Base-by-base conservation (phyloP, 306 rosid genomes). In the Lithocarpus polystachyus region DNA sequence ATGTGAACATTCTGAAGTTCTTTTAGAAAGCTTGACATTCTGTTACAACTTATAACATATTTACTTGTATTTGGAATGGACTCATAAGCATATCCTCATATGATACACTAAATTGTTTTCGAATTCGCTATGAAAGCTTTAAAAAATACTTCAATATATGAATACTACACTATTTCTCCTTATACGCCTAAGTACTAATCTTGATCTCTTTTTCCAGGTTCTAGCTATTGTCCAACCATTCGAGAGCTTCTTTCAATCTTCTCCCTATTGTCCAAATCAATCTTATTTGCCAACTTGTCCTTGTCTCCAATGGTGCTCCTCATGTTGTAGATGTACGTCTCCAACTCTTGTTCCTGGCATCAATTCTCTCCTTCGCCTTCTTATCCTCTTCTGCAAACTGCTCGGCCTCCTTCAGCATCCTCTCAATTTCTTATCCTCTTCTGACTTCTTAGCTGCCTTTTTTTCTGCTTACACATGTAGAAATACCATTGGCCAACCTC, bases 301-400 rank as follows among this genome's bases (percentile, higher is more conserved):
- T 75, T 82, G 35, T 84, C 90, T 35, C 37, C 69, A 17, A 87
- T 78, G 6, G 71, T 75, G 68, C 80, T 85, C 82, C 75, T 89
- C 88, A 78, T 82, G 75, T 56, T 82, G 82, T 85, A 89, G 11
- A 89, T 35, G 77, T 87, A 87, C 5, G 80, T 72, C 75, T 90
- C 91, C 67, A 88, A 74, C 59, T 33, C 6, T 82, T 88, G 88
- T 81, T 90, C 75, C 89, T 75, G 0, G 88, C 82, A 61, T 90
- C 90, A 12, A 88, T 68, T 60, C 72, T 56, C 65, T 90, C 92
- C 82, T 67, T 88, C 15, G 77, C 72, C 53, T 76, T 79, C 65
- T 72, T 86, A 72, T 86, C 94, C 45, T 90, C 91, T 67, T 88
- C 90, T 0, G 90, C 87, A 8, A 88, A 82, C 77, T 90, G 90